Evolutionary conservation across 768 basidiomycete genomes (phyloP).

Genomic region (Sarcomyxa edulis): DNA sequence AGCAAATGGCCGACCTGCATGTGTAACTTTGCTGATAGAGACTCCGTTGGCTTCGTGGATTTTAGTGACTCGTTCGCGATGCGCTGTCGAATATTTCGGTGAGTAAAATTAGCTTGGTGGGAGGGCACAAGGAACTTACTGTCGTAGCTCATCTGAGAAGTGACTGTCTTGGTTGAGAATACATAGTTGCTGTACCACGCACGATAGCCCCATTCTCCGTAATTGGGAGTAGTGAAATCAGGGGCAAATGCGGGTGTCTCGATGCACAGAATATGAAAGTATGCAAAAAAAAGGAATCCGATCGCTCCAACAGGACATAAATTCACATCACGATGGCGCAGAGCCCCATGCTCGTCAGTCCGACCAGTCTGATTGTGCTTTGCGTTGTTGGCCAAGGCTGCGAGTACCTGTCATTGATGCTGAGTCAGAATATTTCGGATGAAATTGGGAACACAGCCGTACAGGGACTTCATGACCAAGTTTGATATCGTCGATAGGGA

Average conservation of each 20-base stretch:
- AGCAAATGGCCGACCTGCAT: conserved; percentile 21
- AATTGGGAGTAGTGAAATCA: conserved; percentile 14
- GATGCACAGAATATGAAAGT: conserved; percentile 21
- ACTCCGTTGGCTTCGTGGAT: conserved; percentile 19
- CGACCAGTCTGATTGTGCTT: conserved; percentile 26
- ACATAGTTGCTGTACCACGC: conserved; percentile 23
- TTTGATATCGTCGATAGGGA: conserved; percentile 15
- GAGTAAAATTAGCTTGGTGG: not conserved
- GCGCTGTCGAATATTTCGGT: conserved; percentile 15
- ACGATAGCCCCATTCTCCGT: conserved; percentile 19
- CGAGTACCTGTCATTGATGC: conserved; percentile 20
- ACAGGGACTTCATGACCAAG: conserved; percentile 10
- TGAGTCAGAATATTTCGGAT: too few species aligned
- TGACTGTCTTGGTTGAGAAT: conserved; percentile 13
- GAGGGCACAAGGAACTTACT: conserved; percentile 15
- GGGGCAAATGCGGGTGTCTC: conserved; percentile 18
- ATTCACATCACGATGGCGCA: conserved; percentile 21
- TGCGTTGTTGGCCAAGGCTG: conserved; percentile 19
- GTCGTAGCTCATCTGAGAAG: conserved; percentile 20
- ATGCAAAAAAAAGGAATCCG: conserved; percentile 19
- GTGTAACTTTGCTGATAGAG: conserved; percentile 22
- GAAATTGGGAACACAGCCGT: not conserved
- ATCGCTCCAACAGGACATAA: conserved; percentile 24
- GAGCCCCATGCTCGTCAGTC: conserved; percentile 23
- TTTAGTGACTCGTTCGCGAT: conserved; percentile 17